These are phyloP conservation scores for Neurospora sp. DNA, from an alignment of 495 filamentous ascomycete species.

Conservation along the genomic window DNA sequence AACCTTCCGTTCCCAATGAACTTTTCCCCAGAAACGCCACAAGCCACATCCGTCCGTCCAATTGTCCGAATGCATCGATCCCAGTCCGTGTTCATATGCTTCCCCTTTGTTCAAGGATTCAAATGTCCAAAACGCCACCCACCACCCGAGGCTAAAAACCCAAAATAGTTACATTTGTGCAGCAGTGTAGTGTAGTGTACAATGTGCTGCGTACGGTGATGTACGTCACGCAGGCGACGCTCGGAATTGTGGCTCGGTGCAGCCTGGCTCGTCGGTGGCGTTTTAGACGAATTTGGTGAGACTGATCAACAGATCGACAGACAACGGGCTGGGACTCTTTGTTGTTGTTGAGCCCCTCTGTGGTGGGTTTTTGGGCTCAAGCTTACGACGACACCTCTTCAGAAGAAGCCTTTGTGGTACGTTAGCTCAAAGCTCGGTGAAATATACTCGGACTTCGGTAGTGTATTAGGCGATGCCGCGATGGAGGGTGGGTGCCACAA, in stretches of 20 bases:
- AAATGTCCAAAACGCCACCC: neutral
- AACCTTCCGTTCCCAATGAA: neutral
- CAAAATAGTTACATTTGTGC: neutral
- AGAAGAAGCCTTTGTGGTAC: neutral
- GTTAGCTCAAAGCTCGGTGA: neutral
- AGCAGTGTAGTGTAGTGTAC: neutral
- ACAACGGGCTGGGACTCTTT: neutral
- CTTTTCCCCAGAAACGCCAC: neutral
- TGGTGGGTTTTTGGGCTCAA: neutral
- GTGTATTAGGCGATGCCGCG: too few species aligned
- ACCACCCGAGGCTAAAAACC: neutral
- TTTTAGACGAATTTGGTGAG: neutral
- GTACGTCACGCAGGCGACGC: neutral
- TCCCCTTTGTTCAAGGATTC: neutral
- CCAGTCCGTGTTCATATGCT: neutral
- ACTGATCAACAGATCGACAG: neutral
- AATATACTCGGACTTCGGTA: neutral
- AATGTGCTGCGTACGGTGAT: neutral
- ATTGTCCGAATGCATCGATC: neutral
- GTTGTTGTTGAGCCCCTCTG: neutral
- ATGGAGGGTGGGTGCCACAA: too few species aligned
- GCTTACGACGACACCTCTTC: neutral
- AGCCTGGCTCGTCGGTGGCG: neutral
- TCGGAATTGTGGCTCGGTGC: neutral
- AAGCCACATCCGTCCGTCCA: neutral